Evolutionary conservation across 331 rosid species (phyloP).

Genomic region (Acacia concinna): DNA sequence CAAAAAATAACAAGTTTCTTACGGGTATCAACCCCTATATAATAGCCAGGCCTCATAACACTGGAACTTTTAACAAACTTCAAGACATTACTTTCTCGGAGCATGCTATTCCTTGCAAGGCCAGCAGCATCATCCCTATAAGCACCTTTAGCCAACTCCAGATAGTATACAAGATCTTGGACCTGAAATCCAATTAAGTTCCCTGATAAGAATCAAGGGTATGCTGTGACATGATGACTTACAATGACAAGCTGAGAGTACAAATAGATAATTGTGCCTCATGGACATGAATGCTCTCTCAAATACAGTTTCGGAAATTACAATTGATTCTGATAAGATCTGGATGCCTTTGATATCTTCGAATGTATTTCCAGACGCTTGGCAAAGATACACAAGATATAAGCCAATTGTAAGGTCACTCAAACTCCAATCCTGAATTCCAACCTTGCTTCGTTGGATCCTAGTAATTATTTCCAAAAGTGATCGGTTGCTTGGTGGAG

Average conservation of each 20-base stretch:
- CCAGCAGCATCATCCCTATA: slow-evolving; percentile 59
- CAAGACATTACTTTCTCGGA: slow-evolving; percentile 78
- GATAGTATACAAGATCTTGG: slow-evolving; percentile 78
- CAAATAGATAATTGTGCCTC: slow-evolving; percentile 7
- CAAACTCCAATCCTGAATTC: slow-evolving; percentile 92
- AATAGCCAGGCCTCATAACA: slow-evolving; percentile 92
- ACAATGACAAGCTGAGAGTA: slow-evolving; percentile 9
- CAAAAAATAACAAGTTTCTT: slow-evolving; percentile 79
- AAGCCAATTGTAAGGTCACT: slow-evolving; percentile 89
- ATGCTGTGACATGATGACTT: background rate
- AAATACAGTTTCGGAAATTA: slow-evolving; percentile 42
- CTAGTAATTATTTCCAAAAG: slow-evolving; percentile 71
- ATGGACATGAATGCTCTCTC: slow-evolving; percentile 24
- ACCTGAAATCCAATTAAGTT: slow-evolving; percentile 60
- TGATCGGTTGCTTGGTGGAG: slow-evolving; percentile 63
- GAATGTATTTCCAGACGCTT: slow-evolving; percentile 64
- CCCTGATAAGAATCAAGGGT: slow-evolving; percentile 32
- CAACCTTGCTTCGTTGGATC: slow-evolving; percentile 81
- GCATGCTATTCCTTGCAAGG: slow-evolving; percentile 84
- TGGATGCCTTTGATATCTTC: slow-evolving; percentile 70
- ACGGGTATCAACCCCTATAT: slow-evolving; percentile 75
- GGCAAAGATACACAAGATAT: slow-evolving; percentile 88
- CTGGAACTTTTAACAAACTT: slow-evolving; percentile 77
- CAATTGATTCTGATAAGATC: slow-evolving; percentile 72
- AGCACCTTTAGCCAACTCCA: slow-evolving; percentile 82